Percentiles rank a stretch among this genome's conserved stretches.
Conservation (phyloP, 495 filamentous ascomycete genomes). For the Achaetomiella virescens region DNA sequence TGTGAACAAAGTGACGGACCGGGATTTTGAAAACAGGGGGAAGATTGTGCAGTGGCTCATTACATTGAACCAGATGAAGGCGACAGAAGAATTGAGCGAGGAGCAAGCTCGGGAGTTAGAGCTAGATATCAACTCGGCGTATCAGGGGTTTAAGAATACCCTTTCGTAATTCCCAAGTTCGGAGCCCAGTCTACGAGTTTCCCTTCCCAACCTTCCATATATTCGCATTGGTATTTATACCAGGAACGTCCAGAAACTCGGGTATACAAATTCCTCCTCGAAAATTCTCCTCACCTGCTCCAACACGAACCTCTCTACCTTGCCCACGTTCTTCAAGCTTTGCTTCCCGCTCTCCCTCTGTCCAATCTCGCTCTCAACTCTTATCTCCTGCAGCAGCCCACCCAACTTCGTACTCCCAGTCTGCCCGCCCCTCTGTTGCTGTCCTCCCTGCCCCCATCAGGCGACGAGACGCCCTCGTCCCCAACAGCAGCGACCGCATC, state of each 20-base stretch:
- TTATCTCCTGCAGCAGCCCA: slow-evolving; percentile 80
- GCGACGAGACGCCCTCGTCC: slow-evolving; percentile 29
- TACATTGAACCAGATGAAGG: slow-evolving; percentile 92
- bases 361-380: slow-evolving; percentile 95
- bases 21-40: slow-evolving; percentile 85
- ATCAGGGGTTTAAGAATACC: slow-evolving; percentile 76
- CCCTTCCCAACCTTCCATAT: too few species aligned
- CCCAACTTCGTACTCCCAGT: slow-evolving; percentile 47
- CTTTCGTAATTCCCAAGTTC: slow-evolving; percentile 22
- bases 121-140: slow-evolving; percentile 84
- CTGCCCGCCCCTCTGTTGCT: slow-evolving; percentile 13
- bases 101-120: slow-evolving; percentile 81
- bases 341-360: slow-evolving; percentile 84
- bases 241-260: slow-evolving; percentile 96
- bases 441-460: background rate
- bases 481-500: slow-evolving; percentile 68
- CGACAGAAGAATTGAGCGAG: slow-evolving; percentile 81
- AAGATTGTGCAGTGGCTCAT: slow-evolving; percentile 99
- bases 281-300: slow-evolving; percentile 96
- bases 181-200: too few species aligned
- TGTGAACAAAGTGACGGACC: slow-evolving; percentile 90
- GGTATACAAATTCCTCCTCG: slow-evolving; percentile 97
- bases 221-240: too few species aligned
- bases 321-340: slow-evolving; percentile 94
- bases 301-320: slow-evolving; percentile 94